Evolutionary conservation across 1,139 yeast species (phyloP), one percentile per base, ranked within the genome.

Genomic region (Nadsonia commutata): DNA sequence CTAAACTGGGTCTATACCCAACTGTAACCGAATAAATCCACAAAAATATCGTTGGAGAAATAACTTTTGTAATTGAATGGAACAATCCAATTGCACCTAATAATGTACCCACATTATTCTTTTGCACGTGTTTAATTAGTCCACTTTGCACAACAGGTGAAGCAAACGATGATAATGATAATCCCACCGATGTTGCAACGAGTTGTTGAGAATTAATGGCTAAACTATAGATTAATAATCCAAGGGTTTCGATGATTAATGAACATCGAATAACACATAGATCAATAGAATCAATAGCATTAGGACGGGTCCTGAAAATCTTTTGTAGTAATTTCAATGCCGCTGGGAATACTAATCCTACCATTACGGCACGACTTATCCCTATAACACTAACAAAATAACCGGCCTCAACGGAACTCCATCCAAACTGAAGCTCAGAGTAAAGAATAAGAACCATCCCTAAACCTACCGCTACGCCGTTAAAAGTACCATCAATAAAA

Each of bases 321-420:
- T 64, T 45, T 41, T 46, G 46, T 45, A 77, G 56, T 11, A 61
- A 53, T 20, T 62, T 62, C 42, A 73, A 62, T 7, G 66, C 37
- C 41, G 61, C 46, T 11, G 81, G 78, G 40, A 71, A 60, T 2
- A 70, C 43, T 0, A 65, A 40, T 17, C 70, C 65, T 13, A 76
- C 55, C 0, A 67, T 62, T 0, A 64, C 17, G 0, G 74, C 66
- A 43, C 71, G 62, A 3, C 73, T 58, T 1, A 73, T 49, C 40
- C 84, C 80, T 1, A 71, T 51, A 1, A 71, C 47, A 0, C 88
- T 74, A 46, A 83, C 59, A 46, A 74, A 68, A 47, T 71, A 69
- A 5, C 90, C 86, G 27, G 80, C 60, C 41, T 72, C 71, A 2
- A 65, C 70, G 18, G 83, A 69, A 2, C 64, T 62, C 84, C 93